phyloP scores from a whole-genome alignment of 2,329 filamentous ascomycete genomes.

The Colletotrichum zoysiae region DNA sequence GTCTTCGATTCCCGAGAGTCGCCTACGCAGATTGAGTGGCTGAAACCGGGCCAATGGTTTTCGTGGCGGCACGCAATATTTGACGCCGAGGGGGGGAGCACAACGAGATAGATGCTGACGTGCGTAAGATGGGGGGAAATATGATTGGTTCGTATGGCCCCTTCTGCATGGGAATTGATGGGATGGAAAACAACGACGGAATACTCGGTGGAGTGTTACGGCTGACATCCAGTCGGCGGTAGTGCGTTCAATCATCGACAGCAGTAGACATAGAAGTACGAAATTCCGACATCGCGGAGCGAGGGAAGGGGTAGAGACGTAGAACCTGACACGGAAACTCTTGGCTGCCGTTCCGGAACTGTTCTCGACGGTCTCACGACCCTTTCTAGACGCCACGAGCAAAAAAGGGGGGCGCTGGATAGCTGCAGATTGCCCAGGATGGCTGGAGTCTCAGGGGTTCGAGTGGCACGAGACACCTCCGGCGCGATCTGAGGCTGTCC shows the following conservation, averaged over 20 bases:
- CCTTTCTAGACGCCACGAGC: background rate
- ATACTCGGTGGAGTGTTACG: background rate
- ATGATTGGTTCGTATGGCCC: too few relatives aligned
- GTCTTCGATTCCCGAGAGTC: constrained; percentile 26
- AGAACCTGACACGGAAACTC: background rate
- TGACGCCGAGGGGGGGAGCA: background rate
- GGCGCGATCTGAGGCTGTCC: constrained; percentile 19
- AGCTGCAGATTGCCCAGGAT: constrained; percentile 11
- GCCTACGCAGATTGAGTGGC: constrained; percentile 36
- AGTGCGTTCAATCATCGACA: background rate
- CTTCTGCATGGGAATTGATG: too few relatives aligned
- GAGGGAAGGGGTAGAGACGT: background rate
- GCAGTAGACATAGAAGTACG: background rate
- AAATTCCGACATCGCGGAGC: background rate
- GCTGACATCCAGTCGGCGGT: too few relatives aligned
- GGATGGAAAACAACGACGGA: background rate
- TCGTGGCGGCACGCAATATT: background rate
- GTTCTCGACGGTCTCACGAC: background rate
- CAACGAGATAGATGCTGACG: background rate
- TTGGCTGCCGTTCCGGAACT: background rate
- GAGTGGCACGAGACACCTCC: constrained; percentile 16
- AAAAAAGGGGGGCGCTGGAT: constrained; percentile 1
- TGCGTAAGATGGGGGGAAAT: background rate
- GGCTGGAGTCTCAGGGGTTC: background rate
- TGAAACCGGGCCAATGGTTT: constrained; percentile 21